Evolutionary conservation across 148 eudicot species (phyloP).

Genomic region (Vaccinium myrtillus): DNA sequence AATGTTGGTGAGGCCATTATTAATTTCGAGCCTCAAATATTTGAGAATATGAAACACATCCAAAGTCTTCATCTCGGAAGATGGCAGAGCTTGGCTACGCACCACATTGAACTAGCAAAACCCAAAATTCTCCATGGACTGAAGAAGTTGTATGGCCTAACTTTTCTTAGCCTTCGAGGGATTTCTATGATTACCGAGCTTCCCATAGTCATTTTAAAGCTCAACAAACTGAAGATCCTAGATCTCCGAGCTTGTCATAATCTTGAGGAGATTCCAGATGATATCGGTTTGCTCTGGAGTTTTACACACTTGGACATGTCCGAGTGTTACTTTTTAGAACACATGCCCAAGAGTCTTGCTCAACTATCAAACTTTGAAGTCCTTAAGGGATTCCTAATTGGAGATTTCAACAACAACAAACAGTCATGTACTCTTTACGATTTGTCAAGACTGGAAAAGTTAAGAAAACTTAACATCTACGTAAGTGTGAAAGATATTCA

Average conservation of each 20-base stretch:
- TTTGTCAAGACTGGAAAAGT: slow-evolving; percentile 19
- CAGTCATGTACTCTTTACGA: slow-evolving; percentile 32
- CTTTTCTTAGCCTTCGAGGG: slow-evolving; percentile 48
- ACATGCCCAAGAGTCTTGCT: slow-evolving; percentile 39
- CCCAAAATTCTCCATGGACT: slow-evolving; percentile 24
- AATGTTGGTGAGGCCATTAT: slow-evolving; percentile 33
- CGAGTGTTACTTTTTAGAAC: slow-evolving; percentile 25
- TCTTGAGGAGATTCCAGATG: slow-evolving; percentile 31
- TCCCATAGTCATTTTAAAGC: slow-evolving; percentile 27
- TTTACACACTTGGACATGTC: slow-evolving; percentile 35
- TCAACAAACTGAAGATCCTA: slow-evolving; percentile 28
- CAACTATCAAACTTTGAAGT: slow-evolving; percentile 34
- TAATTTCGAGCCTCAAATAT: slow-evolving; percentile 20
- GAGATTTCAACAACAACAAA: not conserved
- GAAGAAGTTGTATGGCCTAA: slow-evolving; percentile 21
- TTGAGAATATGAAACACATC: slow-evolving; percentile 29
- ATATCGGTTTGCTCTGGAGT: slow-evolving; percentile 32
- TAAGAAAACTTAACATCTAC: slow-evolving; percentile 39
- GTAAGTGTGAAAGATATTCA: slow-evolving; percentile 24
- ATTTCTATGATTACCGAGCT: slow-evolving; percentile 40
- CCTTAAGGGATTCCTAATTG: slow-evolving; percentile 44
- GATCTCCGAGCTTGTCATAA: slow-evolving; percentile 28
- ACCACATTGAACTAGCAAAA: slow-evolving; percentile 45
- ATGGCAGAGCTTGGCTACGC: slow-evolving; percentile 28
- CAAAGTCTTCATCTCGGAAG: slow-evolving; percentile 45